Base-by-base conservation (phyloP, 805 yeast species). In the Grigorovia yakushimaensis region DNA sequence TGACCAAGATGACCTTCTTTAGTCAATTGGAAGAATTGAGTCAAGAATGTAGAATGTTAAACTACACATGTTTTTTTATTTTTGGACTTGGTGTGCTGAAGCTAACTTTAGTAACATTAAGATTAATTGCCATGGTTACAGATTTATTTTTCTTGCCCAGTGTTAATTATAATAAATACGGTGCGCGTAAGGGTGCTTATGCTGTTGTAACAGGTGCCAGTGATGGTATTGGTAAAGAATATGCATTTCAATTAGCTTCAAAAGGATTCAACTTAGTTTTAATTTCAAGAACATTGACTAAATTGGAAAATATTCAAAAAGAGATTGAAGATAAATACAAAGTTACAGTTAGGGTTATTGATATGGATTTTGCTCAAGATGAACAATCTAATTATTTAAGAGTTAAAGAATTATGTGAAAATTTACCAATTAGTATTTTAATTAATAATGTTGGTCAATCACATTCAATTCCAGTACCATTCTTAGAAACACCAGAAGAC, bases 191-290 rank as follows among this genome's bases (percentile, higher is more conserved):
- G 18, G 84, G 83, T 23, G 72, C 77, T 39, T 93, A 96, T 91
- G 96, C 97, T n/a, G 84, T 93, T 30, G 77, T 93, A 17, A 93
- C 98, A 6, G 98, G 98, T 49, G 94, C 97, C 3, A 87, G 97
- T 43, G 98, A 93, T 64, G 98, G 98, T 35, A 84, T 93, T 60
- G 98, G 98, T 49, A 88, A 89, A 63, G 96, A 93, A 65, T 93
- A 78, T 61, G 82, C 96, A 1, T 60, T 68, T 22, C 98, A 91
- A 68, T 74, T 93, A 66, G 98, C 98, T 11, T 66, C 74, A 46
- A 80, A 76, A 54, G 96, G 96, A 1, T 83, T 89, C 65, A 89
- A 88, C 56, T 65, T 93, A 42, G 81, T 87, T 11, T 73, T 93
- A 54, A 81, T 91, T 15, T 85, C 96, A 22, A 79, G 98, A 68